Base-by-base conservation (phyloP, 768 basidiomycete genomes). In the Suillus ampliporus region DNA sequence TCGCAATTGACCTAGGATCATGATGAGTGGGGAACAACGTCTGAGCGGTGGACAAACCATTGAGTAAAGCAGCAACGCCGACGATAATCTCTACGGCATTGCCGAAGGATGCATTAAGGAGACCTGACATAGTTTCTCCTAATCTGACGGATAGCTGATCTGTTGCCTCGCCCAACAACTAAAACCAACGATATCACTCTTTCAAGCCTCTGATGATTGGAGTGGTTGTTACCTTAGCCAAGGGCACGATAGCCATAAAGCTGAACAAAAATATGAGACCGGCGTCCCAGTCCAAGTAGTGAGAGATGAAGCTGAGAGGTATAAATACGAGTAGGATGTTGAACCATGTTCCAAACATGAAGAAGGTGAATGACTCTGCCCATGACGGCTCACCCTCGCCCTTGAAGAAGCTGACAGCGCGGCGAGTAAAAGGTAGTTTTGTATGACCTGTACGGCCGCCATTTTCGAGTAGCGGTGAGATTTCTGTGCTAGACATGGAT, bases 11-110 rank as follows among this genome's bases (percentile, higher is more conserved):
- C 85, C 92, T 90, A 68, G 35, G 40, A n/a, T 50, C 44, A 31
- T 26, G 23, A 51, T 46, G n/a, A 40, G 51, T 28, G 68, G 23
- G 64, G 66, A 58, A 63, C 52, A 19, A 47, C 15, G 19, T 14
- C 13, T 28, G 47, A n/a, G 5, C n/a, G 41, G 40, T 31, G 54
- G 37, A 34, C 64, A 60, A 61, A 91, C 91, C 88, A 80, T 93
- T 90, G 10, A 88, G 70, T 19, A 97, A 79, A 37, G 95, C 95
- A 57, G 92, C 90, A 64, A 97, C 78, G 46, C 93, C 94, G 41
- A 96, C 92, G 65, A 95, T 95, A 56, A 95, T 91, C 74, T 95
- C 94, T 50, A 94, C 90, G 10, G 91, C 91, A 70, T 91, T 92
- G 35, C 89, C 90, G 64, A 91, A 91, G 2, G 90, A 86, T 9